These are phyloP conservation scores for Salvia rosmarinus DNA, from an alignment of 257 asterid genomes.

Conservation along the genomic window DNA sequence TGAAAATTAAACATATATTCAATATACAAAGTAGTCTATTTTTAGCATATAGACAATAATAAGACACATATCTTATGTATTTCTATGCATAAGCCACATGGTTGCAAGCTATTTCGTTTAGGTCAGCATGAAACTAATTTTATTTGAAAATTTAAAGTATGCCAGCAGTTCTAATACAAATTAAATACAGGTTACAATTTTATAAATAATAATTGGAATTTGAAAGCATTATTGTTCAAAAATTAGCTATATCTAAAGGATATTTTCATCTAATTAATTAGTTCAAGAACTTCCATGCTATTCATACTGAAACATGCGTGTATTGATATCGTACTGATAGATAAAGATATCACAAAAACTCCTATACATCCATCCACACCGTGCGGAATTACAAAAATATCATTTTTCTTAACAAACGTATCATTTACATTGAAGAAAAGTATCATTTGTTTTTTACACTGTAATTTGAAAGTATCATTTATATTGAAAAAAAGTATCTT, in stretches of 20 bases:
- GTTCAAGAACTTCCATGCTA: not conserved
- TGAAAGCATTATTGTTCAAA: not conserved
- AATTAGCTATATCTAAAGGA: not conserved
- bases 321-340: not conserved
- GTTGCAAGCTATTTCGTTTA: not conserved
- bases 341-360: not conserved
- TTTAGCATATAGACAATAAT: too few relatives aligned
- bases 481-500: too few relatives aligned
- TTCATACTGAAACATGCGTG: not conserved
- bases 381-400: too few relatives aligned
- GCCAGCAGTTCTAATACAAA: not conserved
- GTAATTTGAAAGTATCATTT: too few relatives aligned
- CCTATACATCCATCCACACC: too few relatives aligned
- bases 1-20: too few relatives aligned
- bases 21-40: too few relatives aligned
- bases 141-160: not conserved
- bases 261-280: not conserved
- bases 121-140: not conserved
- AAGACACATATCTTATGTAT: too few relatives aligned
- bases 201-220: not conserved
- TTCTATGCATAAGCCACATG: not conserved
- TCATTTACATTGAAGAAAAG: too few relatives aligned
- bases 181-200: not conserved
- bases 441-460: too few relatives aligned
- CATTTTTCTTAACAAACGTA: too few relatives aligned